These are phyloP conservation scores for Myxozyma neotropica DNA, from an alignment of 805 yeast genomes.

Conservation along the genomic window DNA sequence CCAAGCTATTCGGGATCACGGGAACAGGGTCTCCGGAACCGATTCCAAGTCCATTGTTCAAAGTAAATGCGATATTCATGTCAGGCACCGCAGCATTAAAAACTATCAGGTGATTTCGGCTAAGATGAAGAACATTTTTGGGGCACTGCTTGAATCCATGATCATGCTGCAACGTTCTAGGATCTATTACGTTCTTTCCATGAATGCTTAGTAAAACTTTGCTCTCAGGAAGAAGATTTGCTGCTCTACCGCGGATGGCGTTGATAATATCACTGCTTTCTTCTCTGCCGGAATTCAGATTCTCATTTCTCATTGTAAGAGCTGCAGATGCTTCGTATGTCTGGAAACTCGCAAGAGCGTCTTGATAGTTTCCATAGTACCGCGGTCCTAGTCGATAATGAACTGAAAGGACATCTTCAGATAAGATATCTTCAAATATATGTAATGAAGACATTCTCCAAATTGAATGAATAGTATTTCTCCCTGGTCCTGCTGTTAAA, in stretches of 20 bases:
- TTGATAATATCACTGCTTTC: conserved; percentile 32
- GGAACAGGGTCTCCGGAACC: conserved; percentile 33
- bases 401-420: conserved; percentile 35
- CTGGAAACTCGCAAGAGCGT: conserved; percentile 35
- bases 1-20: conserved; percentile 29
- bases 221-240: conserved; percentile 28
- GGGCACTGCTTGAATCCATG: conserved; percentile 27
- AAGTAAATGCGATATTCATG: conserved; percentile 27
- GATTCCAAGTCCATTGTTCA: conserved; percentile 27
- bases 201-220: conserved; percentile 33
- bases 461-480: conserved; percentile 13
- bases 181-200: conserved; percentile 30
- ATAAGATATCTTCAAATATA: conserved; percentile 32
- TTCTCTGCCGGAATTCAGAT: conserved; percentile 23
- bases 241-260: conserved; percentile 35
- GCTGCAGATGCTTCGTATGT: conserved; percentile 38
- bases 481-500: conserved; percentile 22
- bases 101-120: conserved; percentile 29
- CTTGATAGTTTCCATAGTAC: conserved; percentile 38
- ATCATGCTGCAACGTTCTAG: conserved; percentile 17
- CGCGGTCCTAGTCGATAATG: conserved; percentile 36
- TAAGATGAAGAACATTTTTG: conserved; percentile 14
- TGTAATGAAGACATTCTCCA: conserved; percentile 34
- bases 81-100: conserved; percentile 32
- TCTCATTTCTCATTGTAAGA: conserved; percentile 34